phyloP scores from a whole-genome alignment of 768 basidiomycete genomes.

The Pulveroboletus sp. region DNA sequence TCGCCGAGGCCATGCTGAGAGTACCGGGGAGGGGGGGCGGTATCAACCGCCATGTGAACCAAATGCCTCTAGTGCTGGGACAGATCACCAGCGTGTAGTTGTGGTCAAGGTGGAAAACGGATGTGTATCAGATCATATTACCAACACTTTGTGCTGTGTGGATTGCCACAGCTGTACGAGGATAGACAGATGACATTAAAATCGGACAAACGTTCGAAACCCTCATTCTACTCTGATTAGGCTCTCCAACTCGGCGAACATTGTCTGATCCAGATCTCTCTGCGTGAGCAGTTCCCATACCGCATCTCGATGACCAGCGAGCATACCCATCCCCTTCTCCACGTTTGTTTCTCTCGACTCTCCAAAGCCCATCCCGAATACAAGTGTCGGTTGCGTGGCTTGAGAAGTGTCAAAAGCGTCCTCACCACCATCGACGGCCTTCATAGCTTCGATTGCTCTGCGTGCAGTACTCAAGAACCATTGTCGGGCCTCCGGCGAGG shows the following conservation, averaged over 20 bases:
- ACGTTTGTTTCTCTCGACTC: slow-evolving; percentile 61
- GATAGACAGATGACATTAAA: slow-evolving; percentile 8
- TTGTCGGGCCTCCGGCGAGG: slow-evolving; percentile 46
- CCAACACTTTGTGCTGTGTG: neutral
- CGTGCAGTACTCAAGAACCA: slow-evolving; percentile 54
- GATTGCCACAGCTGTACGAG: slow-evolving; percentile 9
- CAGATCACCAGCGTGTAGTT: neutral
- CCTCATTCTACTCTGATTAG: slow-evolving; percentile 59
- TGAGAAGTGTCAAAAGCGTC: slow-evolving; percentile 71
- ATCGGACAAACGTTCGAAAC: neutral
- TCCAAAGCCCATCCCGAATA: slow-evolving; percentile 84
- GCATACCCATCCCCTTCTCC: slow-evolving; percentile 71
- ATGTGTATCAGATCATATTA: neutral
- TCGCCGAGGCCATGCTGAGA: slow-evolving; percentile 42
- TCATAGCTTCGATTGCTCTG: slow-evolving; percentile 72
- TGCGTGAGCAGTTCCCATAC: slow-evolving; percentile 69
- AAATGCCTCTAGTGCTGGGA: neutral
- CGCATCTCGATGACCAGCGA: slow-evolving; percentile 67
- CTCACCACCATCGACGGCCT: slow-evolving; percentile 69
- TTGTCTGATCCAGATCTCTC: slow-evolving; percentile 65
- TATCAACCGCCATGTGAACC: slow-evolving; percentile 34
- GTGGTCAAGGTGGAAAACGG: neutral
- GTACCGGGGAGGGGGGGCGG: slow-evolving; percentile 55
- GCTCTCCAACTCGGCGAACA: slow-evolving; percentile 79
- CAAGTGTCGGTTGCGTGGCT: slow-evolving; percentile 51